Base-by-base conservation (phyloP, 371 early-diverging fungal species). In the Mucor circinelloides region DNA sequence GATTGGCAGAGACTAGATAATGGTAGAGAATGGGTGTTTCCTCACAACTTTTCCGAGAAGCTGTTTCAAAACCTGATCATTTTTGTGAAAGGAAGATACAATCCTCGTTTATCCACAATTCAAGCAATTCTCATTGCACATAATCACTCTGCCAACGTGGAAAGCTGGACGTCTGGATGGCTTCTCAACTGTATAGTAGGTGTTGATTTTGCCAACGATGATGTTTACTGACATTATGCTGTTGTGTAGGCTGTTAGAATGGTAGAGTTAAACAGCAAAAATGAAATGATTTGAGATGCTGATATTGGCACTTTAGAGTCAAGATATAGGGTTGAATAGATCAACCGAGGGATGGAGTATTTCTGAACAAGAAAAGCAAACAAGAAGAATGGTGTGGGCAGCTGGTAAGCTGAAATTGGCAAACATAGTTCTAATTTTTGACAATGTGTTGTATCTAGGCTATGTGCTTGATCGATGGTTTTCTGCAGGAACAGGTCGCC, bases 341-440 rank as follows among this genome's bases (percentile, higher is more conserved):
- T 81, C 77, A 27, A 76, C 69, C 40, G 56, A 66, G 13, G 71
- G 77, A 32, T 73, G 77, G 69, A 70, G 71, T 59, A 72, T 84
- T 40, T 71, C 79, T 6, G 38, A 72, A 15, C 66, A 75, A 38
- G 82, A 87, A 58, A 71, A 72, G 13, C 84, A 87, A 71, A 69
- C 81, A 21, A 63, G 85, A n/a, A 79, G 76, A 46, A 76, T 84
- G 23, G 72, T 84, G 5, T 87, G 86, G 86, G 84, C 85, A 82
- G 66, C 73, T 19, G 46, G 46, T 21, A 46, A 19, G 9, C 7
- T 36, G 36, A 15, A 1, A 36, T 36, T 13, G 36, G 36, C 36
- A 36, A 36, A 15, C 36, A 36, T 13, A 4, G 36, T 15, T 36
- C 2, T 5, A 13, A 1, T 36, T 36, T 10, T 36, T 36, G 36